These are phyloP conservation scores for Psilocybe cubensis DNA, from an alignment of 768 basidiomycete genomes.

Conservation along the genomic window DNA sequence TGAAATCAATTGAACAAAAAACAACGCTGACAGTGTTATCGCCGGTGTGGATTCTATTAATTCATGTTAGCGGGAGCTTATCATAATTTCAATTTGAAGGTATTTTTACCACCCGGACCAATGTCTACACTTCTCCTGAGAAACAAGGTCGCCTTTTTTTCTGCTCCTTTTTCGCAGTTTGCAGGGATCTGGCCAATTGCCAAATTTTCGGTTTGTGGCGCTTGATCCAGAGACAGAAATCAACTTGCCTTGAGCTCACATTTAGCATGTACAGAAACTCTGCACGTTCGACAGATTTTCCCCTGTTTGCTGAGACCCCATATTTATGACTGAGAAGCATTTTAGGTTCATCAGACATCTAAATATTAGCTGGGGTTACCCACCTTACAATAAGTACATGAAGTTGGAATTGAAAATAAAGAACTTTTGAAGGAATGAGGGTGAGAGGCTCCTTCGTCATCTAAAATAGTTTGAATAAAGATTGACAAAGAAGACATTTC, in stretches of 20 bases:
- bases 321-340: slow-evolving; percentile 63
- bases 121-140: slow-evolving; percentile 26
- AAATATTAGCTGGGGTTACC: slow-evolving; percentile 15
- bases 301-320: slow-evolving; percentile 90
- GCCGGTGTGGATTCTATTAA: slow-evolving; percentile 21
- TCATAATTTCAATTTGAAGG: slow-evolving; percentile 5
- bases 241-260: slow-evolving; percentile 79
- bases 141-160: slow-evolving; percentile 26
- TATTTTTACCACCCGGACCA: slow-evolving; percentile 29
- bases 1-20: slow-evolving; percentile 49
- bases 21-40: slow-evolving; percentile 53
- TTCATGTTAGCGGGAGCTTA: slow-evolving; percentile 9
- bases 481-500: slow-evolving; percentile 11
- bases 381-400: slow-evolving; percentile 84
- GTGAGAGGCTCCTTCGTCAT: slow-evolving; percentile 69
- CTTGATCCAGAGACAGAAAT: not conserved
- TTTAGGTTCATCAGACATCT: not conserved
- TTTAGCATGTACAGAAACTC: slow-evolving; percentile 79
- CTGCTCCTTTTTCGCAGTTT: slow-evolving; percentile 53
- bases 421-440: slow-evolving; percentile 87
- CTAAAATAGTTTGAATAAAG: slow-evolving; percentile 38
- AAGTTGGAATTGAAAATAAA: slow-evolving; percentile 84
- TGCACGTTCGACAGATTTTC: slow-evolving; percentile 80
- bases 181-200: slow-evolving; percentile 51
- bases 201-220: slow-evolving; percentile 6